Evolutionary conservation across 371 early-diverging fungal species (phyloP), one percentile per base, ranked within the genome.

Genomic region (Cokeromyces recurvatus): DNA sequence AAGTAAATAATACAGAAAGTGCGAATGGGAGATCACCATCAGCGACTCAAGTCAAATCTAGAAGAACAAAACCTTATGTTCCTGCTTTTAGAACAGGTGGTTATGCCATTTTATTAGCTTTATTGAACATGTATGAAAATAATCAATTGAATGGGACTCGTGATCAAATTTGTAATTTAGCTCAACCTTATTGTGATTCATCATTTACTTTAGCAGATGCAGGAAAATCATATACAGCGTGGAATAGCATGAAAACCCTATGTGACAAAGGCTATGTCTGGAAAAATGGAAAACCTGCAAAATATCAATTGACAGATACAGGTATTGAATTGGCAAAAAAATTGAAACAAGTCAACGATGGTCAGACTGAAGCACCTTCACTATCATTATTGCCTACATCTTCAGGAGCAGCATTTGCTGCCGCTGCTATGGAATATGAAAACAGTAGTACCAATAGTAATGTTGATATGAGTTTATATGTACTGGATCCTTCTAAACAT

Each of bases 61-160:
- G 29, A 11, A 34, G 21, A 22, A 46, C 53, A 1, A 52, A 62
- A 32, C 38, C 68, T 4, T 95, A 97, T 57, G 76, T 95, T 4
- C 97, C 97, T 4, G 49, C 66, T 14, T 88, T 83, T 54, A 81
- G 91, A 19, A 84, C 92, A 0, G 95, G 88, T 4, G 77, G 84
- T 2, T 97, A 93, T 64, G 92, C 83, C 6, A 87, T 97, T 25
- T 63, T 97, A n/a, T 51, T 91, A 2, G 78, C 89, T 9, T 60
- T 96, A 11, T 61, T 76, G 24, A 66, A 79, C n/a, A 51, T 68
- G 6, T 49, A 64, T 14, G 49, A 65, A 1, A 32, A 46, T 11
- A 52, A 64, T 15, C 56, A 57, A 15, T 36, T 38, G 1, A 59
- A 50, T 2, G 58, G 54, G 6, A 72, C 76, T 15, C 82, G 79